These are phyloP conservation scores for Baeospora myosura DNA, from an alignment of 1,284 basidiomycete genomes.

Conservation along the genomic window DNA sequence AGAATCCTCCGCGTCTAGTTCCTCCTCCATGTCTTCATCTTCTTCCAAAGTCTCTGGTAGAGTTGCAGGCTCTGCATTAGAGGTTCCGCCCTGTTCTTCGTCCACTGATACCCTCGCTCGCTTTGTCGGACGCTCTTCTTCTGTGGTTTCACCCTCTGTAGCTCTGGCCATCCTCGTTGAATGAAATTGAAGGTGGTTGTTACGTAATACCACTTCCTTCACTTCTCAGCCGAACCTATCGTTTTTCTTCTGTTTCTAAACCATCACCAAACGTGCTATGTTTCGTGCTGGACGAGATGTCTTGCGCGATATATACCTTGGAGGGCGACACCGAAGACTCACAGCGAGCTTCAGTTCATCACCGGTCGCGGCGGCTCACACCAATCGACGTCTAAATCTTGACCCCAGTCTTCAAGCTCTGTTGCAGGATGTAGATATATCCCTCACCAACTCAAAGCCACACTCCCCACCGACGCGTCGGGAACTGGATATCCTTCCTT, in stretches of 20 bases:
- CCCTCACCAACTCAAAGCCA: constrained; percentile 40
- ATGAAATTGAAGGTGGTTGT: too few relatives aligned
- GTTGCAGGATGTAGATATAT: constrained; percentile 59
- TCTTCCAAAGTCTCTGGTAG: too few relatives aligned
- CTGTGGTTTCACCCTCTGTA: too few relatives aligned
- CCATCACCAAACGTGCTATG: background rate
- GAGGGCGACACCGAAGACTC: background rate
- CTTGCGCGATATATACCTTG: background rate
- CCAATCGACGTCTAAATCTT: constrained; percentile 47
- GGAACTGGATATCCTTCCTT: constrained; percentile 48
- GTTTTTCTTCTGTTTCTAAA: constrained; percentile 14
- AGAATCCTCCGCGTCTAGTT: constrained; percentile 27
- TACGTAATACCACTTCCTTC: too few relatives aligned
- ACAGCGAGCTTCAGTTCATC: constrained; percentile 8
- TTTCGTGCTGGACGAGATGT: too few relatives aligned
- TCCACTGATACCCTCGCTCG: constrained; percentile 28
- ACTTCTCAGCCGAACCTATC: too few relatives aligned
- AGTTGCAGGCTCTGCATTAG: too few relatives aligned
- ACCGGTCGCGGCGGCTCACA: constrained; percentile 16
- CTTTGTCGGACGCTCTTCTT: constrained; percentile 34
- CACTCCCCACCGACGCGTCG: constrained; percentile 24
- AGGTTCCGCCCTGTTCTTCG: constrained; percentile 26
- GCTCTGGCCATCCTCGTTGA: too few relatives aligned
- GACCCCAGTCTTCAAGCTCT: constrained; percentile 57
- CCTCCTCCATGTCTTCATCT: constrained; percentile 48